Evolutionary conservation across 2,329 filamentous ascomycete species (phyloP), one percentile per base, ranked within the genome.

Genomic region (Monosporascus sp.): DNA sequence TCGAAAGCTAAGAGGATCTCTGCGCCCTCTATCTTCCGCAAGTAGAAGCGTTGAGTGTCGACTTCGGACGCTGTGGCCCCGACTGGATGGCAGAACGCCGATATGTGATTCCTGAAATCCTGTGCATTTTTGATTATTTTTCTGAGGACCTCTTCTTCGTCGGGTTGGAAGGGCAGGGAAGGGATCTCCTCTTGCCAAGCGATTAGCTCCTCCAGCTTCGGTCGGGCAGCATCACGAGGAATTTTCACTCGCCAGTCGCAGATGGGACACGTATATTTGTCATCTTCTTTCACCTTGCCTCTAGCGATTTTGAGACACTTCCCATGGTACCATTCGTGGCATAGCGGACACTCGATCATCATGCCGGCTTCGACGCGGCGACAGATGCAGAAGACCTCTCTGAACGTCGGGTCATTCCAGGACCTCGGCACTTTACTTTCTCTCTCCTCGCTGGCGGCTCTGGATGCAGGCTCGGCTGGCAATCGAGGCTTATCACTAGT

Each of bases 301-400:
- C 94, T 84, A 3, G 94, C 94, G 65, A 99, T 97, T 75, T 99
- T 99, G 38, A 99, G 78, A 64, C 94, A 99, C 70, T 97, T 97
- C 55, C 94, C 93, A 65, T 99, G 94, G 66, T 99, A 99, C 94
- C 94, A 99, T 75, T 99, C 94, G 65, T 97, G 93, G 71, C 94
- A 99, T 39, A 97, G 79, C 68, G 97, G 94, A 68, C 94, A 99
- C 72, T 99, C 94, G 63, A 99, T 97, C 94, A 99, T 99, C 88
- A 97, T 95, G 49, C 94, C 94, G 38, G 93, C 91, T 71, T 99
- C 94, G 6, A 90, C 83, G 58, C 87, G 90, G 55, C 94, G 85
- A 72, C 94, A 99, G 60, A 99, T 96, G 70, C 94, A 99, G 69
- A 97, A 99, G 0, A 97, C 93, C 67, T 97, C 92, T 37, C 82